Base-by-base conservation (phyloP, 805 yeast species). In the Ogataea degrootiae region DNA sequence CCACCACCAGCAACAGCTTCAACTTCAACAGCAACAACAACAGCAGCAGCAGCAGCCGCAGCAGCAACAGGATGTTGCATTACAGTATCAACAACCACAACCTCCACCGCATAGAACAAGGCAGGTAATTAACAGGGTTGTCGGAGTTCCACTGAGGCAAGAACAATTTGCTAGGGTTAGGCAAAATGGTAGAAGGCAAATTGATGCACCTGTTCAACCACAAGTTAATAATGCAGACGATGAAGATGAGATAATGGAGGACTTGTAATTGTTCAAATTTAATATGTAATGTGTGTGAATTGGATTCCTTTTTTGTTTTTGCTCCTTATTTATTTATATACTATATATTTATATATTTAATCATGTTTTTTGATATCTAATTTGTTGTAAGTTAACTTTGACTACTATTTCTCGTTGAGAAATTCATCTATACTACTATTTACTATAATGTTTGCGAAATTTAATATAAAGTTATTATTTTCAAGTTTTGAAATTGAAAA, bases 191-290 rank as follows among this genome's bases (percentile, higher is more conserved):
- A 40, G 29, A 39, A 14, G 41, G 9, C 40, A 40, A 15, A 31
- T 19, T 23, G 29, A 14, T 8, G 34, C 34, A 22, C 34, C 14
- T 15, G 35, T 37, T 14, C 41, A 29, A 9, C 12, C 6, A 8
- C 41, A 44, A 35, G 26, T 21, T 16, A 42, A 34, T n/a, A 16
- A 21, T 8, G 42, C 23, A 23, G 35, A 21, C 4, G 19, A 39
- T 14, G 29, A 68, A 36, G 80, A 79, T 34, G 80, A 76, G 52
- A 62, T 73, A 35, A 57, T 73, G 48, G 75, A 73, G 41, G 68
- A 58, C 42, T 49, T 58, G 31, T 26, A 26, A 19, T 19, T 19
- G 21, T 19, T 19, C 21, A 19, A 26, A 26, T 26, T 26, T 26
- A 9, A 5, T 26, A 9, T 7, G 31, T 26, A 11, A 11, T 6